Evolutionary conservation across 2,329 filamentous ascomycete species (phyloP).

Genomic region (Massarina eburnea): DNA sequence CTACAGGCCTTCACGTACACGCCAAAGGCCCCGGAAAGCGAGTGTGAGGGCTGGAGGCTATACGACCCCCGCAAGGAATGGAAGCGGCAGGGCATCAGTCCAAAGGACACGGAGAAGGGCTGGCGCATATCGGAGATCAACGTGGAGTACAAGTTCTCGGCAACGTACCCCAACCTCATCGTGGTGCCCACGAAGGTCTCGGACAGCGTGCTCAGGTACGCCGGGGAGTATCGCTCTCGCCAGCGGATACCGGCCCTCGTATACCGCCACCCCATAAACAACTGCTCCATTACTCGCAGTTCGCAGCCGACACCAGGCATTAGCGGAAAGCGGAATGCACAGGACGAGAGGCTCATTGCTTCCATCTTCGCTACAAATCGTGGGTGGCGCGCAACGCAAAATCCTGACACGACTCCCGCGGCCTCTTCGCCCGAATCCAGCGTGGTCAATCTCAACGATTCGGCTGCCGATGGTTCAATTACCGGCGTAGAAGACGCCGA

Average conservation of each 20-base stretch:
- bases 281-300: slow-evolving; percentile 93
- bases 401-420: slow-evolving; percentile 25
- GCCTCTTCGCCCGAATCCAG: slow-evolving; percentile 36
- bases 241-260: slow-evolving; percentile 85
- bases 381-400: slow-evolving; percentile 35
- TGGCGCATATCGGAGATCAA: slow-evolving; percentile 95
- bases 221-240: slow-evolving; percentile 83
- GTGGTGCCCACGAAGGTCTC: slow-evolving; percentile 87
- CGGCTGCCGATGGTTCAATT: slow-evolving; percentile 38
- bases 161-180: slow-evolving; percentile 85
- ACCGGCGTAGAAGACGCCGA: slow-evolving; percentile 33
- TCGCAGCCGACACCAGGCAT: slow-evolving; percentile 90
- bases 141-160: slow-evolving; percentile 84
- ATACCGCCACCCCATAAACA: slow-evolving; percentile 95
- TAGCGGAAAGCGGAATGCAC: slow-evolving; percentile 83
- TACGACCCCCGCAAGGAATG: slow-evolving; percentile 89
- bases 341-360: slow-evolving; percentile 90
- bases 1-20: slow-evolving; percentile 88
- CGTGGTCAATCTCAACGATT: slow-evolving; percentile 33
- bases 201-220: slow-evolving; percentile 96
- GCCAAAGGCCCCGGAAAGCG: slow-evolving; percentile 71
- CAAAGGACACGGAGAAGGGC: slow-evolving; percentile 73
- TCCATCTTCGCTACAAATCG: slow-evolving; percentile 79
- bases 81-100: slow-evolving; percentile 81
- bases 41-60: slow-evolving; percentile 76